Conservation (phyloP, 495 filamentous ascomycete species). For the Neurospora pannonica region DNA sequence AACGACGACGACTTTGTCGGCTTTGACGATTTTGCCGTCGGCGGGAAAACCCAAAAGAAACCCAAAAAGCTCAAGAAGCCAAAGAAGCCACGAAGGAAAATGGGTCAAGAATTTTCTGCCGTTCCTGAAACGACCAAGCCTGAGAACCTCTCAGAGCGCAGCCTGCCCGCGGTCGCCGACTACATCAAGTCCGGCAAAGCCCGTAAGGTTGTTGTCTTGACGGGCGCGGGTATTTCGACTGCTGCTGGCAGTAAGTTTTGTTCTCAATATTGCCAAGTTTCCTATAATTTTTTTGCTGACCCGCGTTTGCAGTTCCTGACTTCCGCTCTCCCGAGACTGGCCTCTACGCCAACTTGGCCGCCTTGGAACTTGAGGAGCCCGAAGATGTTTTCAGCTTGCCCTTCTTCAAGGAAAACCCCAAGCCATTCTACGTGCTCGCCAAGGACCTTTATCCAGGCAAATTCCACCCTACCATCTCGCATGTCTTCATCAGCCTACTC, state of each 20-base stretch:
- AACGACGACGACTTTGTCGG: conserved; percentile 4
- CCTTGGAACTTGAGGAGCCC: conserved; percentile 74
- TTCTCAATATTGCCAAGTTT: background rate
- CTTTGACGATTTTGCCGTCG: conserved; percentile 6
- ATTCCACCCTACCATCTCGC: conserved; percentile 76
- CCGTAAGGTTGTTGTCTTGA: conserved; percentile 71
- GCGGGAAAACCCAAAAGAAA: background rate
- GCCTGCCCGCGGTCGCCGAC: conserved; percentile 61
- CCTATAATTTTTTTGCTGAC: background rate
- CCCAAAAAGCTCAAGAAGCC: conserved; percentile 18
- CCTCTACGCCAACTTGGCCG: conserved; percentile 74
- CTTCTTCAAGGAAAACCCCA: conserved; percentile 76
- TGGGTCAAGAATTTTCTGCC: conserved; percentile 39
- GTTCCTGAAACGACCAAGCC: conserved; percentile 57
- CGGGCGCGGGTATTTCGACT: conserved; percentile 53
- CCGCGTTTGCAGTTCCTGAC: conserved; percentile 44
- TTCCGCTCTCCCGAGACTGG: conserved; percentile 70
- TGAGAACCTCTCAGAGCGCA: conserved; percentile 55
- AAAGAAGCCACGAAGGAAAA: conserved; percentile 21
- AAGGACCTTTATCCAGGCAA: conserved; percentile 88
- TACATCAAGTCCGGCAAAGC: conserved; percentile 61
- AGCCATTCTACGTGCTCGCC: conserved; percentile 85
- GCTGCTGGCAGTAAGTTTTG: conserved; percentile 41
- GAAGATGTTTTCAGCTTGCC: conserved; percentile 73
- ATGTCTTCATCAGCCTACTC: conserved; percentile 69